Conservation (phyloP, 805 yeast genomes). For the Candida khao-thaluensis region DNA sequence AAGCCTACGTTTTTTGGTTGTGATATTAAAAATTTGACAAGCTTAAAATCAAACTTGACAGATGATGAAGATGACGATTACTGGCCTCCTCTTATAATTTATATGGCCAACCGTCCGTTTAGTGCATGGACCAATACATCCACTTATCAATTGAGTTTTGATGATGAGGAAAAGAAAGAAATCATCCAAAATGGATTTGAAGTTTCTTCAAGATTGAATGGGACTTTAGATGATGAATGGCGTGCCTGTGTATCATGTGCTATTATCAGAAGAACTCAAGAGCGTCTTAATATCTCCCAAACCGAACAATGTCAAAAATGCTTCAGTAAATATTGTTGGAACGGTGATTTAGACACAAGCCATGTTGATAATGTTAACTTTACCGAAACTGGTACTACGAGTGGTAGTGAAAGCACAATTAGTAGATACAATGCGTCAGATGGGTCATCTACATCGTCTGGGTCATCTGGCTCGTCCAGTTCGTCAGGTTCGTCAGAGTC, state of each 20-base stretch:
- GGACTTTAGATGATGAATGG: conserved; percentile 69
- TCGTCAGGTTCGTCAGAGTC: background rate
- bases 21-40: conserved; percentile 60
- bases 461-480: no score
- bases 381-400: conserved; percentile 15
- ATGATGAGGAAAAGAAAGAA: conserved; percentile 51
- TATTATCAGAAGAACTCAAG: conserved; percentile 72
- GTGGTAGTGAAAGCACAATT: conserved; percentile 8
- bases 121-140: conserved; percentile 68
- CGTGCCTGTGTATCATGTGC: conserved; percentile 81
- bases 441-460: no score
- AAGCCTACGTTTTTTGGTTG: conserved; percentile 85
- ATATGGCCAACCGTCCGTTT: conserved; percentile 71
- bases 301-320: conserved; percentile 72
- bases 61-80: conserved; percentile 18
- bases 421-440: background rate
- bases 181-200: conserved; percentile 77
- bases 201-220: conserved; percentile 60
- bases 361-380: conserved; percentile 12
- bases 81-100: conserved; percentile 74
- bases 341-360: conserved; percentile 39
- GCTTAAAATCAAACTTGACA: conserved; percentile 25
- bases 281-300: conserved; percentile 58
- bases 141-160: conserved; percentile 64
- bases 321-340: conserved; percentile 76